phyloP scores from a whole-genome alignment of 2,329 filamentous ascomycete species.

The Diaporthe nobilis region DNA sequence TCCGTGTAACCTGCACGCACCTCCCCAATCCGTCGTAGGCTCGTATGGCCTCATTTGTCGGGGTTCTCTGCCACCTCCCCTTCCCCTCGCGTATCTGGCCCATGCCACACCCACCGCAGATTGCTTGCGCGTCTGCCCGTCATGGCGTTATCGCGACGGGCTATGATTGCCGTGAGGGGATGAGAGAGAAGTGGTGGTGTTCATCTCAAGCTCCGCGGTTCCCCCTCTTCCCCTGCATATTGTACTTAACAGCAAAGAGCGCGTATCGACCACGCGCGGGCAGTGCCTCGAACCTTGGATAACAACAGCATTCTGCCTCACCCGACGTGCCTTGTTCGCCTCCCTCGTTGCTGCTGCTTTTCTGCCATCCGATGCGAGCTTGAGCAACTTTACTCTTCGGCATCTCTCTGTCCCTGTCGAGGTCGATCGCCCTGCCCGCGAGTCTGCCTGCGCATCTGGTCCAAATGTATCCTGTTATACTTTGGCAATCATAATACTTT shows the following conservation, averaged over 20 bases:
- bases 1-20: slow-evolving; percentile 6
- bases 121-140: slow-evolving; percentile 16
- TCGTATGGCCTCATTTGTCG: slow-evolving; percentile 22
- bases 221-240: neutral
- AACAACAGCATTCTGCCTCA: slow-evolving; percentile 1
- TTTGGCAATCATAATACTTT: slow-evolving; percentile 16
- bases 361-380: slow-evolving; percentile 5
- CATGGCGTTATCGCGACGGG: slow-evolving; percentile 28
- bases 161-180: slow-evolving; percentile 7
- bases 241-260: neutral
- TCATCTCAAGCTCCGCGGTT: neutral
- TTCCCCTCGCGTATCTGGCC: slow-evolving; percentile 9
- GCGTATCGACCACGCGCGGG: neutral
- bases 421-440: slow-evolving; percentile 6
- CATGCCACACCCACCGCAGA: slow-evolving; percentile 3
- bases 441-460: slow-evolving; percentile 5
- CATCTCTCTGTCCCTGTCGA: slow-evolving; percentile 16
- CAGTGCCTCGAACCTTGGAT: neutral
- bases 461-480: slow-evolving; percentile 17
- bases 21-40: slow-evolving; percentile 22
- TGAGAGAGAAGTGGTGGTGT: neutral
- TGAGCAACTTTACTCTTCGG: neutral
- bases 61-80: neutral
- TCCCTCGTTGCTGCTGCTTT: neutral
- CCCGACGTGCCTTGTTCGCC: neutral